These are phyloP conservation scores for Verticillium klebahnii DNA, from an alignment of 2,329 filamentous ascomycete species.

Conservation along the genomic window DNA sequence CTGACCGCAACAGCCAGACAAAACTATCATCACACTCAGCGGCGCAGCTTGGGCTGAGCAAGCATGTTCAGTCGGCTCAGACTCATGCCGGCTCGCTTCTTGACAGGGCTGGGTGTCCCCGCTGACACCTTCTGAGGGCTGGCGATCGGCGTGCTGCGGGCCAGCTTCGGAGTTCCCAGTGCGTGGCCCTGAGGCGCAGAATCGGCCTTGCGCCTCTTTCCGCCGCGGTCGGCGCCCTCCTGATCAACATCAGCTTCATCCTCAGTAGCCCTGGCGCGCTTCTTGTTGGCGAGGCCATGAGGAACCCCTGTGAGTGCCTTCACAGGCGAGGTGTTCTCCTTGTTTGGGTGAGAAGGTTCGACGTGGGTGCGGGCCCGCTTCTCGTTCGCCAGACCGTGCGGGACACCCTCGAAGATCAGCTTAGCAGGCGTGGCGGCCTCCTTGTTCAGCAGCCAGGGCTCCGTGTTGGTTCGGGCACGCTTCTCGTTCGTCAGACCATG, in stretches of 20 bases:
- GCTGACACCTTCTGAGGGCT: constrained; percentile 27
- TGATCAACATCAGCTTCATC: constrained; percentile 53
- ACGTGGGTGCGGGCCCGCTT: constrained; percentile 40
- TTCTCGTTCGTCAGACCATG: constrained; percentile 65
- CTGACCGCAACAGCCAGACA: neutral
- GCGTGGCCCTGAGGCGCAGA: neutral
- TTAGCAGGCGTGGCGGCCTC: constrained; percentile 44
- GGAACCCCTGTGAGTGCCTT: constrained; percentile 36
- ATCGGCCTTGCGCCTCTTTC: constrained; percentile 53
- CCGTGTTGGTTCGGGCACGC: constrained; percentile 28
- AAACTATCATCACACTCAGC: constrained; percentile 21
- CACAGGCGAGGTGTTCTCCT: constrained; percentile 44
- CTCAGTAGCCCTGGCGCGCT: constrained; percentile 51
- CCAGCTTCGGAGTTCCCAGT: constrained; percentile 12
- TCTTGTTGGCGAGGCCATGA: constrained; percentile 63
- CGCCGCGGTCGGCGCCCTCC: constrained; percentile 47
- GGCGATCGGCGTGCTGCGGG: constrained; percentile 25
- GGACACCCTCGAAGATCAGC: constrained; percentile 36
- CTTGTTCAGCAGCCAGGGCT: constrained; percentile 39
- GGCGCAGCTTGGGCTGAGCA: constrained; percentile 54
- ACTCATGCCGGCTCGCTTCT: constrained; percentile 49
- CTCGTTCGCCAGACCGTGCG: constrained; percentile 62
- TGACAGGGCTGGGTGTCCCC: constrained; percentile 36
- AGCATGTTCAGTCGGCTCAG: constrained; percentile 59
- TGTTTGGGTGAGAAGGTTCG: constrained; percentile 36